These are phyloP conservation scores for Xylariaceae sp. DNA, from an alignment of 2,329 filamentous ascomycete species.

Conservation along the genomic window DNA sequence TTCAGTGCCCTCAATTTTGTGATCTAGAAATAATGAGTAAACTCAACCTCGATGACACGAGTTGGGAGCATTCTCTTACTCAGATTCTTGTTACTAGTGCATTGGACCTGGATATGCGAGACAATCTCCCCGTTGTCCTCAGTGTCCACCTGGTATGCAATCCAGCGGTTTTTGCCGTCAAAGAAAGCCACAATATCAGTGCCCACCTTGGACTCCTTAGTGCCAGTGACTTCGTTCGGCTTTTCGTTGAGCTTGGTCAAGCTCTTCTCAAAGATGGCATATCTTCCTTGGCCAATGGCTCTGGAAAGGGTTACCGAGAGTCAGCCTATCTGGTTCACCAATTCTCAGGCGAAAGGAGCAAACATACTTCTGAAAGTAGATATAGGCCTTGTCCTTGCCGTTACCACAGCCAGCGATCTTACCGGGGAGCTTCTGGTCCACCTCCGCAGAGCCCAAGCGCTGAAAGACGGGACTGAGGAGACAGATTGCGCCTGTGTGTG, in stretches of 20 bases:
- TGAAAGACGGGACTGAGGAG: neutral
- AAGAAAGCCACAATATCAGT: neutral
- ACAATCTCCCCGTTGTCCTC: neutral
- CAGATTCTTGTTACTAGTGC: neutral
- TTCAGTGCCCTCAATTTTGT: neutral
- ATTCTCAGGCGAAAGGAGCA: neutral
- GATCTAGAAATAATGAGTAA: neutral
- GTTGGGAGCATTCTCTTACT: neutral
- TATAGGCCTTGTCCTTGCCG: neutral
- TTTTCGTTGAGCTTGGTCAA: neutral
- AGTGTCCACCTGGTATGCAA: neutral
- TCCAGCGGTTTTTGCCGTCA: neutral
- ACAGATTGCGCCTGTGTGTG: neutral
- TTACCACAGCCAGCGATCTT: neutral
- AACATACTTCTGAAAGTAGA: neutral
- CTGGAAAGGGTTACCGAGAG: neutral
- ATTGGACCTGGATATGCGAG: neutral
- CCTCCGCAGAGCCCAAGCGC: neutral
- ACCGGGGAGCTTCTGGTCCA: neutral
- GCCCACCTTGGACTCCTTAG: neutral
- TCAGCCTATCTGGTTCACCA: neutral
- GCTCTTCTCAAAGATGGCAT: neutral
- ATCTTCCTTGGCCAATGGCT: neutral
- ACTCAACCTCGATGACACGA: neutral
- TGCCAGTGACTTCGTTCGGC: neutral